Base-by-base conservation (phyloP, 345 rosid species). In the Boechera retrofracta region DNA sequence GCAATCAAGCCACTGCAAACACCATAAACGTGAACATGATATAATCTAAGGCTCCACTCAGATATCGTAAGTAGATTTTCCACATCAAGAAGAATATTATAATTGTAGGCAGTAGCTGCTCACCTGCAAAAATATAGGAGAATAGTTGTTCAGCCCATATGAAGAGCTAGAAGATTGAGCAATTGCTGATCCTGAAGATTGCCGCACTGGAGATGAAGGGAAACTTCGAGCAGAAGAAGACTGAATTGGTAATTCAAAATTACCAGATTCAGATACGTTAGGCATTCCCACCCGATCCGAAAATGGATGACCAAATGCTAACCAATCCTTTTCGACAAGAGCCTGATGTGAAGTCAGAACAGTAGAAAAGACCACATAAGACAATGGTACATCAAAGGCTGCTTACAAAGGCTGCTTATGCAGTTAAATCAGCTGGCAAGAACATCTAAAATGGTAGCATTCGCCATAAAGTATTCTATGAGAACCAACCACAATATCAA, bases 61-160 rank as follows among this genome's bases (percentile, higher is more conserved):
- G 39, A 28, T 60, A 29, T 32, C 26, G 45, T 32, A 13, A 69
- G 56, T 15, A 53, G 49, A 54, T 54, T 62, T 38, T 36, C 32
- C 54, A 66, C 18, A 67, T 16, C 28, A 54, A 54, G 53, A 39
- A 11, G 41, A 69, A 56, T 36, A 64, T 45, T 60, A 51, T 42
- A 49, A 7, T 33, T 76, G 65, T 60, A 70, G 61, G 54, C 18
- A 29, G 12, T 33, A 77, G 57, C 16, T 47, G 72, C 55, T 47
- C 61, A 92, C 99, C 98, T 95, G 99, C 86, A 91, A 86, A 82
- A 96, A 91, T 85, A 96, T 96, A 67, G 96, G 99, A 66, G 99
- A 89, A 82, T 82, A 89, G 67, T 91, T 83, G 85, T 87, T 91
- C 75, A 84, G 91, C 38, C 79, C 88, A 85, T 96, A 96, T 71